These are phyloP conservation scores for Pyrrhoderma lamaoense DNA, from an alignment of 1,284 basidiomycete species.

Conservation along the genomic window DNA sequence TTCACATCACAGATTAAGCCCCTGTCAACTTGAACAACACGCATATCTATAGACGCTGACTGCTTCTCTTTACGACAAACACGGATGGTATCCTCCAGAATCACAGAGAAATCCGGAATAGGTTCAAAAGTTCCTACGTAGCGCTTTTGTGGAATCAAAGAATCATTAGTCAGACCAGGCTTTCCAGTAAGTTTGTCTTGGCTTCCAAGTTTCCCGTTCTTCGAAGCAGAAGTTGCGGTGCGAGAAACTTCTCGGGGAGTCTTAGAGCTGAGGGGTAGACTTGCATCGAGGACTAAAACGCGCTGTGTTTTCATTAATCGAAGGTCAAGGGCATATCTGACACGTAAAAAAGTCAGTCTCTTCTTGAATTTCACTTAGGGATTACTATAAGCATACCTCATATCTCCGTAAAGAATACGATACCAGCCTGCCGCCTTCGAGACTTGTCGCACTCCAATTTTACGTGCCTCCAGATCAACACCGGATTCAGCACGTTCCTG, in stretches of 20 bases:
- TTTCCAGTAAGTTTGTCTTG: no score
- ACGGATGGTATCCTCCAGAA: slow-evolving; percentile 33
- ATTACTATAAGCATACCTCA: slow-evolving; percentile 37
- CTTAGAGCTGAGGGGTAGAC: slow-evolving; percentile 2
- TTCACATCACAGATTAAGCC: slow-evolving; percentile 54
- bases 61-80: slow-evolving; percentile 19
- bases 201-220: neutral
- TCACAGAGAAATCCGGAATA: slow-evolving; percentile 51
- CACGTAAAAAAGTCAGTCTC: slow-evolving; percentile 10
- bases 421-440: slow-evolving; percentile 78
- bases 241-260: slow-evolving; percentile 6
- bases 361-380: slow-evolving; percentile 1
- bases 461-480: slow-evolving; percentile 15
- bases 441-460: slow-evolving; percentile 48
- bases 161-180: no score
- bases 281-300: slow-evolving; percentile 61
- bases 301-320: slow-evolving; percentile 61
- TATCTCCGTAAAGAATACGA: slow-evolving; percentile 60
- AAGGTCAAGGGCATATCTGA: slow-evolving; percentile 70
- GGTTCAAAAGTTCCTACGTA: slow-evolving; percentile 40
- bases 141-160: slow-evolving; percentile 15
- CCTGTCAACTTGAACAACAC: slow-evolving; percentile 49
- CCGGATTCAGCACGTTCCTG: slow-evolving; percentile 33
- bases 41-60: slow-evolving; percentile 32
- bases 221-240: no score